Percentiles rank a stretch among this genome's conserved stretches.
Evolutionary conservation across 805 yeast genomes (phyloP).

Genomic region (Lipomyces chichibuensis): DNA sequence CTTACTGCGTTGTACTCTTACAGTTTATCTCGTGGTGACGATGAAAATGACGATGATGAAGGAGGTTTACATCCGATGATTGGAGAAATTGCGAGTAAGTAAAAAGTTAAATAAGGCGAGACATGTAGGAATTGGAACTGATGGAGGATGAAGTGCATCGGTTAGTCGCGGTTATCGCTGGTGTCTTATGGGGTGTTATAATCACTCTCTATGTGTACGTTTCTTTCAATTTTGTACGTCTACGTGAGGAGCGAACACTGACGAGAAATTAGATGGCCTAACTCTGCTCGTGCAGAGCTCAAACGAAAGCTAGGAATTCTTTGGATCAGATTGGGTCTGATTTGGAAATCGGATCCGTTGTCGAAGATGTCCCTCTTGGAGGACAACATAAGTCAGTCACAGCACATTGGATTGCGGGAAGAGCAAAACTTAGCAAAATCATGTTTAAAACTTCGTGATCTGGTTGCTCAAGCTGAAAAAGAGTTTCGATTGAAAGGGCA

Average conservation of each 20-base stretch:
- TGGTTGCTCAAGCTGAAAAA: conserved; percentile 44
- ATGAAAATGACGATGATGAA: conserved; percentile 61
- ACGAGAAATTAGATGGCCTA: conserved; percentile 55
- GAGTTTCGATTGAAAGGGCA: conserved; percentile 76
- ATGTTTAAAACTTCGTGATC: conserved; percentile 35
- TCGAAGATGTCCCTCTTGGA: conserved; percentile 37
- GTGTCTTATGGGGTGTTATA: conserved; percentile 74
- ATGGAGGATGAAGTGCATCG: conserved; percentile 54
- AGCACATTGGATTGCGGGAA: conserved; percentile 23
- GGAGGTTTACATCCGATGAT: conserved; percentile 72
- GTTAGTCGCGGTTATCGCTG: conserved; percentile 68
- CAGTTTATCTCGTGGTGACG: conserved; percentile 61
- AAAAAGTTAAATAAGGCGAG: neutral
- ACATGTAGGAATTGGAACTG: neutral
- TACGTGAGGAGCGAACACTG: conserved; percentile 60
- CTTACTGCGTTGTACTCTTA: conserved; percentile 77
- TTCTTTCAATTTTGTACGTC: neutral
- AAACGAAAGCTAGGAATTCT: conserved; percentile 66
- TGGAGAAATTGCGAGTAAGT: conserved; percentile 63
- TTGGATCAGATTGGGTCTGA: conserved; percentile 79
- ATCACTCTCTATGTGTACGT: conserved; percentile 53
- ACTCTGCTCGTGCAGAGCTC: conserved; percentile 71
- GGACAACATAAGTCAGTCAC: conserved; percentile 3
- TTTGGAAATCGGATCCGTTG: conserved; percentile 79
- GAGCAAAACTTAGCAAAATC: conserved; percentile 26